Conservation (phyloP, 495 filamentous ascomycete genomes). For the Neurospora sp. region DNA sequence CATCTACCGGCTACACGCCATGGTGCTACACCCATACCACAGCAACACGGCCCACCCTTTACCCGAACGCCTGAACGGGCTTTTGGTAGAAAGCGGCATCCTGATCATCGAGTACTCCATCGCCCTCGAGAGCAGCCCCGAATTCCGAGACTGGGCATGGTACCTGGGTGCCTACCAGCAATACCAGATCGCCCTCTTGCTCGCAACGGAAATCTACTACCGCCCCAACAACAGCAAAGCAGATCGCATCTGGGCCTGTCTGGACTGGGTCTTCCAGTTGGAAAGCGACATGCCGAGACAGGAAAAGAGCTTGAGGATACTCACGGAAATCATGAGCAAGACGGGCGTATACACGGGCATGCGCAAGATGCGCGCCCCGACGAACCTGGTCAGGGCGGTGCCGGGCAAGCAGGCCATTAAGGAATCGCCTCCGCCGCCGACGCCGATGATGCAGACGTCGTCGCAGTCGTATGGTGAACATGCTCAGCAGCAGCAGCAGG, state of each 20-base stretch:
- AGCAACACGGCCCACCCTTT: slow-evolving; percentile 43
- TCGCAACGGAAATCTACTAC: slow-evolving; percentile 46
- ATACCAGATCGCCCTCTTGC: slow-evolving; percentile 43
- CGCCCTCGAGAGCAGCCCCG: slow-evolving; percentile 44
- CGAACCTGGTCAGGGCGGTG: slow-evolving; percentile 22
- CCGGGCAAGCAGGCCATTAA: slow-evolving; percentile 30
- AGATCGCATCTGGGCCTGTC: slow-evolving; percentile 55
- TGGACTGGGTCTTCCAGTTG: slow-evolving; percentile 63
- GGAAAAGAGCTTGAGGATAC: slow-evolving; percentile 28
- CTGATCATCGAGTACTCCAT: slow-evolving; percentile 51
- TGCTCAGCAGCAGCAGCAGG: neutral
- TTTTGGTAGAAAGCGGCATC: slow-evolving; percentile 43
- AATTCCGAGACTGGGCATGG: slow-evolving; percentile 45
- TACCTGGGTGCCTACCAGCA: slow-evolving; percentile 47
- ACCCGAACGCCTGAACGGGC: slow-evolving; percentile 31
- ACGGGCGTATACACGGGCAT: slow-evolving; percentile 31
- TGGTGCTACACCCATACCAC: slow-evolving; percentile 57
- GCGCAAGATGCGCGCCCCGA: slow-evolving; percentile 39
- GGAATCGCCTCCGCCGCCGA: slow-evolving; percentile 18
- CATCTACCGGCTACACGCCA: slow-evolving; percentile 51
- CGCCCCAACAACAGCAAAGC: slow-evolving; percentile 46
- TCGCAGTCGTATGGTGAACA: neutral
- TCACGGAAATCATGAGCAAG: slow-evolving; percentile 31
- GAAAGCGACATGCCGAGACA: slow-evolving; percentile 35
- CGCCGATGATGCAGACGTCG: neutral